These are phyloP conservation scores for Ceratorhiza oryzae-sativae DNA, from an alignment of 1,284 basidiomycete genomes.

Conservation along the genomic window DNA sequence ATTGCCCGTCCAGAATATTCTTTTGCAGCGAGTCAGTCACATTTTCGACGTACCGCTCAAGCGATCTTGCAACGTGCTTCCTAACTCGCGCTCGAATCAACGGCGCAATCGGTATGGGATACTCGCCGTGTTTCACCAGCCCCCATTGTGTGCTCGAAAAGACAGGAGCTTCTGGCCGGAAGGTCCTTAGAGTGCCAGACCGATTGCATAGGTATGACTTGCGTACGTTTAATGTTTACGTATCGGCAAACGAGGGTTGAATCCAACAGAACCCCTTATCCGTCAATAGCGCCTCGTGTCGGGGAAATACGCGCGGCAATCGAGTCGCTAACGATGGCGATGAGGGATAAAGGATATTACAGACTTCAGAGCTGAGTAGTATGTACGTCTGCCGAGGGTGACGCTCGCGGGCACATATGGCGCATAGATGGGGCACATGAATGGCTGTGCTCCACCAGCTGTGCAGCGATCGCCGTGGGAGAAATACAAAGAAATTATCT, in stretches of 20 bases:
- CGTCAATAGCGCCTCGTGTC: neutral
- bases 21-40: too few relatives aligned
- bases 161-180: neutral
- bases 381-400: neutral
- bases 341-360: neutral
- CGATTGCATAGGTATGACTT: conserved; percentile 8
- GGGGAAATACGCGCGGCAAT: conserved; percentile 1
- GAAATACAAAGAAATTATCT: neutral
- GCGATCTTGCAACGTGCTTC: too few relatives aligned
- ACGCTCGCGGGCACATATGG: conserved; percentile 6
- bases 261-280: neutral
- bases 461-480: conserved; percentile 8
- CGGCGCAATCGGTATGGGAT: too few relatives aligned
- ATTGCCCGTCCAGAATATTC: too few relatives aligned
- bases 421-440: neutral
- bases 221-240: neutral
- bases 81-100: too few relatives aligned
- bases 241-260: neutral
- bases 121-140: too few relatives aligned
- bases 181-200: neutral
- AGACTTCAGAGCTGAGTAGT: neutral
- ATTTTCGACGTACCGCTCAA: too few relatives aligned
- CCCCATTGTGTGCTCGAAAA: neutral
- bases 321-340: conserved; percentile 1
- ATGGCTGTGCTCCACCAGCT: neutral